Evolutionary conservation across 306 rosid species (phyloP), one percentile per base, ranked within the genome.

Genomic region (Astragalus membranaceus): DNA sequence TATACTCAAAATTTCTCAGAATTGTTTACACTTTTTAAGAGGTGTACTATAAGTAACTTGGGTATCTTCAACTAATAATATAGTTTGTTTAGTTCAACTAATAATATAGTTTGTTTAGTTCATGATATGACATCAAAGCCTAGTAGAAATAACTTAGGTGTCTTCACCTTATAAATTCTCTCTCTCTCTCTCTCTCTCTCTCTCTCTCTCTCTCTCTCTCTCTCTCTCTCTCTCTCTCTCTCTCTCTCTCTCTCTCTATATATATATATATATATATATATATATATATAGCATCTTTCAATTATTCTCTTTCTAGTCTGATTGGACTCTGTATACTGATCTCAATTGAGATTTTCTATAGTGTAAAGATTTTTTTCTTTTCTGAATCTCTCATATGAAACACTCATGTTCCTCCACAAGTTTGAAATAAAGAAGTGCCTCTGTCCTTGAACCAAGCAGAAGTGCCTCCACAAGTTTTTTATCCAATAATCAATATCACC

Each of bases 311-410:
- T 44, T 44, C 49, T 44, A 44, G 3, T 8, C 7, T 23, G 35
- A 53, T 23, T 20, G 35, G 36, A 53, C 7, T 23, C 59, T 52
- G 14, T 52, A 6, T 23, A 52, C 35, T 23, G 35, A 20, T 4
- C 23, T 10, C 23, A 10, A 52, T 11, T 11, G 37, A 5, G 60
- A 10, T 1, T 54, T 54, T 29, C 83, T 35, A 72, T 49, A 16
- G 66, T 17, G 62, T 17, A 14, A 30, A 23, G 56, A 59, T 72
- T 68, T 64, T n/a, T 72, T 51, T 71, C 56, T 52, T 15, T 80
- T 82, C 44, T 15, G 82, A 87, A 87, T 16, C 76, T 79, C 39
- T 35, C 39, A 5, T 81, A 39, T 4, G 95, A 88, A 70, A 88
- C 83, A 30, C n/a, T n/a, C n/a, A n/a, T n/a, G n/a, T n/a, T n/a